Base-by-base conservation (phyloP, 2,329 filamentous ascomycete species). In the Microdochium paspali region DNA sequence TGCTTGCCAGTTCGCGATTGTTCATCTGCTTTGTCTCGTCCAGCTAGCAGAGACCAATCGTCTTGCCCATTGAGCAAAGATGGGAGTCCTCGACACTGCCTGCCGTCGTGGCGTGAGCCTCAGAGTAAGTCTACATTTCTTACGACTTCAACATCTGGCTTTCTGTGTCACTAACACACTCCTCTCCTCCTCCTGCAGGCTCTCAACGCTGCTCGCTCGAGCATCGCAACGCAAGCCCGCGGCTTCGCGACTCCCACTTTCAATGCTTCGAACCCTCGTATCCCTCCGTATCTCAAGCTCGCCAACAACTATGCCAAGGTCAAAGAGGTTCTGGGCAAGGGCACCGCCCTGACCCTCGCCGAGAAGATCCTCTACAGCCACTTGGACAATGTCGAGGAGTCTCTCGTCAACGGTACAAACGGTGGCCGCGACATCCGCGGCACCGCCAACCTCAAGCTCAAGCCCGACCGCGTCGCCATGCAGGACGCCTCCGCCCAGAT, bases 291-390 rank as follows among this genome's bases (percentile, higher is more conserved):
- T 62, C 66, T 74, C 20, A 85, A 82, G 65, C 79, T 87, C 44
- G 67, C 82, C 50, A 70, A 70, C 50, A 80, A 76, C 49, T 76
- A 87, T 49, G 70, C 75, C 48, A 69, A 81, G 60, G 83, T 86
- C 43, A 72, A 73, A 50, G 49, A 59, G 45, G 73, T 86, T 3
- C 71, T 87, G 12, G 77, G 58, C 18, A 54, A 50, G 51, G 77
- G 45, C 69, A 76, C 25, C 66, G 75, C 59, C 48, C 79, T 98
- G 50, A 96, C 91, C 2, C 79, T 98, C 49, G 90, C 93, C 53
- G 93, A 98, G 71, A 98, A 98, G 79, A 96, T 98, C 60, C 79
- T 98, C 49, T 98, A 97, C 74, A 89, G 90, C 59, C 93, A 98
- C 70, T 75, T 98, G 54, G 85, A 93, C 68, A 87, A 89, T 61